These are phyloP conservation scores for Fonsecaea monophora DNA, from an alignment of 2,329 filamentous ascomycete genomes.

Conservation along the genomic window DNA sequence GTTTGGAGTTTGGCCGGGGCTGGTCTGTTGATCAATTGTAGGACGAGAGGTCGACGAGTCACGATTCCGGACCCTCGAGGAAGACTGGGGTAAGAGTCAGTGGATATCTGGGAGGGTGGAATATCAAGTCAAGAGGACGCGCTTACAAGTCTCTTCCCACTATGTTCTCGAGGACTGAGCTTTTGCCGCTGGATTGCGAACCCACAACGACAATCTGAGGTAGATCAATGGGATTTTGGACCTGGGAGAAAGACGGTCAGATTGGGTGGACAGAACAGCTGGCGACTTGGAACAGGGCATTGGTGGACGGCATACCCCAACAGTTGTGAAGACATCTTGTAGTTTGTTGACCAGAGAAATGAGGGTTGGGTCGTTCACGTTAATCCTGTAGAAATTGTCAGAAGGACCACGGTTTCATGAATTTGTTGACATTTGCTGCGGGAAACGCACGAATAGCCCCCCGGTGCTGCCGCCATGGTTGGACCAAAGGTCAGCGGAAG, in stretches of 20 bases:
- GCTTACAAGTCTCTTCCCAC: constrained; percentile 97
- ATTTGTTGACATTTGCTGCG: constrained; percentile 38
- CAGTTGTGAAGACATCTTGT: constrained; percentile 98
- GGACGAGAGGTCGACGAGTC: constrained; percentile 90
- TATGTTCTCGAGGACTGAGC: constrained; percentile 98
- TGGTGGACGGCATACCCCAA: constrained; percentile 68
- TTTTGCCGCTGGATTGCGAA: constrained; percentile 99
- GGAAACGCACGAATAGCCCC: constrained; percentile 54
- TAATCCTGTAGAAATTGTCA: constrained; percentile 60
- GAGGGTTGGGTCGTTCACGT: constrained; percentile 72
- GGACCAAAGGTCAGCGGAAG: constrained; percentile 40
- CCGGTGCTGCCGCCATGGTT: constrained; percentile 53
- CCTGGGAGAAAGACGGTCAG: constrained; percentile 57
- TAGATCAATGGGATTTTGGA: constrained; percentile 98
- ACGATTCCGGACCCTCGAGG: constrained; percentile 98
- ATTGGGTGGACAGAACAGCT: constrained; percentile 42
- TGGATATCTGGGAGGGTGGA: constrained; percentile 35
- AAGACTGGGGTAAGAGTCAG: constrained; percentile 65
- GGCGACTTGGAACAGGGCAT: constrained; percentile 14
- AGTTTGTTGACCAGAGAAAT: constrained; percentile 96
- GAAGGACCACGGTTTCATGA: not conserved
- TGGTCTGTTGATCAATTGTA: constrained; percentile 95
- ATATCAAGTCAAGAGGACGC: constrained; percentile 31
- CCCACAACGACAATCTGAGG: constrained; percentile 98
- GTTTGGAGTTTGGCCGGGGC: constrained; percentile 63